Evolutionary conservation across 352 stramenopile species (phyloP), one percentile per base, ranked within the genome.

Genomic region (Peronosclerospora sorghi): DNA sequence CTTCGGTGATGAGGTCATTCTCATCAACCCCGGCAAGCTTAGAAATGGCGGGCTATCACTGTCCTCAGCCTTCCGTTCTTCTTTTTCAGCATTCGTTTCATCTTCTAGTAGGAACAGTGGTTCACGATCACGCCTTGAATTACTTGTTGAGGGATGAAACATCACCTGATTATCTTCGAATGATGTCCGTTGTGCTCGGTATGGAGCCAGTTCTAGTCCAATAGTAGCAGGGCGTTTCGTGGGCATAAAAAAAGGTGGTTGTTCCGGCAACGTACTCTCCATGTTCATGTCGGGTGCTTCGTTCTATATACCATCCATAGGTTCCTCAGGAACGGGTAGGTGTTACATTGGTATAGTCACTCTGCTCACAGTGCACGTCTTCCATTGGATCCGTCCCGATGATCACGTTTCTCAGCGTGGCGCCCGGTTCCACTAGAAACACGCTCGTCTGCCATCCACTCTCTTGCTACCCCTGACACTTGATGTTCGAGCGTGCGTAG

Each of bases 11-110:
- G n/a, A 53, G 38, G 4, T n/a, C 24, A 19, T 49, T 28, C 14
- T 44, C 41, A 9, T 51, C 35, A 6, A 51, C 48, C 41, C 21
- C 42, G 7, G 35, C 35, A 35, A 41, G 49, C 17, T 56, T 51
- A n/a, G 36, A 19, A 36, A 37, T 0, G 41, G 24, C 9, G 30
- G 20, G 4, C 41, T 42, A 17, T 52, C 24, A 48, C 50, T 57
- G 10, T n/a, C 36, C 45, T 45, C 50, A 6, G 35, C n/a, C 19
- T 36, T 44, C 18, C 14, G n/a, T 45, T 49, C 35, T 20, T 49
- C 35, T n/a, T n/a, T n/a, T 1, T 42, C 35, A 35, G 12, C 32
- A 8, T 55, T 35, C 13, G 18, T 13, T 13, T 34, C 27, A 13
- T 50, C 27, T 28, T 41, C 24, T 9, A 50, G 36, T 0, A 42